Base-by-base conservation (phyloP, 352 stramenopile genomes). In the Phytophthora cactorum region DNA sequence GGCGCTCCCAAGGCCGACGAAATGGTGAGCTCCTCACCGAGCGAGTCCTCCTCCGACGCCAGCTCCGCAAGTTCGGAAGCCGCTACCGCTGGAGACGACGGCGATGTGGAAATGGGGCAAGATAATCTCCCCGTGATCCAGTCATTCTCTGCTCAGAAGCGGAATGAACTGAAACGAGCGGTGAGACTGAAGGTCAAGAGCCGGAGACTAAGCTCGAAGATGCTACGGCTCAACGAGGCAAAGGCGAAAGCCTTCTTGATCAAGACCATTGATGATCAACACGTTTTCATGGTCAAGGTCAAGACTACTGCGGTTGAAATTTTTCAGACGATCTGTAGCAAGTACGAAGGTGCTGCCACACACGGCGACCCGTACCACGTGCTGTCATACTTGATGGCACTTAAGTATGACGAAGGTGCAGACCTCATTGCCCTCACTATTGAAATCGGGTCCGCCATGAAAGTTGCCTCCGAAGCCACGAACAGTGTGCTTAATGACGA, bases 191-290 rank as follows among this genome's bases (percentile, higher is more conserved):
- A 55, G 32, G 14, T 12, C 2, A 64, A 57, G 28, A 10, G 17
- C n/a, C 38, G 22, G 5, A 15, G 7, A 2, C 38, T 57, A 15
- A 64, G 28, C 36, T 29, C 29, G 12, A 17, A 10, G 7, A 14
- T 49, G 1, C 29, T 46, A 8, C 55, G 32, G 5, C 31, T 41
- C n/a, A 15, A 11, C 2, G 32, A 63, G 8, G 34, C 56, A 2
- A 49, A 34, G 15, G 17, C 41, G 0, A 52, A 47, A 11, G 28
- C 43, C 3, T 60, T 62, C 43, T 3, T 62, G 4, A 62, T 36
- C n/a, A 46, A 62, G 11, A 54, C 55, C 31, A 63, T 53, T 5
- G 51, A 57, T 4, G 51, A 57, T 6, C 51, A 45, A 57, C 51
- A 57, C 17, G 51, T 57, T 22, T 10, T 46, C 10, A 12, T 57